Evolutionary conservation across 2,329 filamentous ascomycete species (phyloP), one percentile per base, ranked within the genome.

Genomic region (Sporothrix mexicana): DNA sequence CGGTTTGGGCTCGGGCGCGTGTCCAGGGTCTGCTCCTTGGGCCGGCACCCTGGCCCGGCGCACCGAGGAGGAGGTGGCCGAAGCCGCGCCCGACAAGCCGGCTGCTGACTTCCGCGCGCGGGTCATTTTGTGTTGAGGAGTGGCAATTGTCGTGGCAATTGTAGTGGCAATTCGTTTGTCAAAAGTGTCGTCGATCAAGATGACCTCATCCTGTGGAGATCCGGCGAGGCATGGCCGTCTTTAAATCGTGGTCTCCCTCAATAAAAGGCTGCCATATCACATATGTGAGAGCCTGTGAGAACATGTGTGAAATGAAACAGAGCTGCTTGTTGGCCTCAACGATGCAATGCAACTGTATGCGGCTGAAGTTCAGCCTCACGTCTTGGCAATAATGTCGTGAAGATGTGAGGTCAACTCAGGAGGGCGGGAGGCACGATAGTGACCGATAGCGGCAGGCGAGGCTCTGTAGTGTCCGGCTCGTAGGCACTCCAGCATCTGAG

Each of bases 1-100:
- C 45, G 71, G 73, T 25, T 74, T 74, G 25, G 71, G 71, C 36
- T 64, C 73, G 20, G 64, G 61, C 8, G 64, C 41, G 30, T 36
- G 30, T 36, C 5, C 30, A 30, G 30, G 30, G n/a, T n/a, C n/a
- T 36, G 30, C 30, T 36, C 30, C 30, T 36, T 36, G 30, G 30
- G 30, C 30, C 41, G 68, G 17, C 61, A 51, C 51, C 20, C 47
- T 72, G n/a, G 57, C 36, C 49, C 70, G 72, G 36, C 67, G 70
- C 17, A 23, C 61, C n/a, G 71, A 30, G 3, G 30, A 36, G 30
- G 30, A 36, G 30, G 30, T 1, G 30, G 30, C 30, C 30, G 30
- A 36, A 36, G 30, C 30, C 30, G 30, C 5, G 30, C 30, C 7
- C 30, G 30, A 36, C 30, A 7, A 36, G 7, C 30, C 30, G 3